A percentile compares a stretch with the other conserved stretches of the same genome.
Evolutionary conservation across 306 rosid species (phyloP).

Genomic region (Fragaria nilgerrensis): DNA sequence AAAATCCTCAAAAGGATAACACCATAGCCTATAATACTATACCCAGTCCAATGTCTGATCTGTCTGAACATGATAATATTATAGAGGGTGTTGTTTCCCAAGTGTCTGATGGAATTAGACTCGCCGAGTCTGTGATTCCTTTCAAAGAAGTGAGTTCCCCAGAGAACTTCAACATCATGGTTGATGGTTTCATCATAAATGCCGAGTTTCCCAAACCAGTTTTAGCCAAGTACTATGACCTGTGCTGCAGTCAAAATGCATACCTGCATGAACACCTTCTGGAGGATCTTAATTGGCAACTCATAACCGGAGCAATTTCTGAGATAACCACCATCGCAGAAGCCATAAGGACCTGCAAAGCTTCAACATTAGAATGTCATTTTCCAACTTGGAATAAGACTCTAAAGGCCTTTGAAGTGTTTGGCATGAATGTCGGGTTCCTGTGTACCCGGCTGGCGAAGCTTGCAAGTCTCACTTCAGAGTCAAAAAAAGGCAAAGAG

Average conservation of each 20-base stretch:
- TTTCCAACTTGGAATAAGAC: conserved; percentile 44
- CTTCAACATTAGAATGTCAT: conserved; percentile 26
- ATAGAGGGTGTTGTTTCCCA: conserved; percentile 21
- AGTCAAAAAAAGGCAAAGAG: conserved; percentile 29
- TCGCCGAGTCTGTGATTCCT: conserved; percentile 27
- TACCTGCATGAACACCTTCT: conserved; percentile 56
- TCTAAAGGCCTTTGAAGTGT: conserved; percentile 40
- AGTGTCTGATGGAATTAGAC: conserved; percentile 25
- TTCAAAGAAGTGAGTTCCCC: conserved; percentile 42
- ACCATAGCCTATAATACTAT: background rate
- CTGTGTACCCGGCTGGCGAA: conserved; percentile 38
- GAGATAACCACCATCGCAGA: conserved; percentile 55
- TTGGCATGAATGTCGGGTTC: conserved; percentile 55
- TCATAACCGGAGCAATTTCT: conserved; percentile 46
- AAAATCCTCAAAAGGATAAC: background rate
- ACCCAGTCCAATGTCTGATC: conserved; percentile 7
- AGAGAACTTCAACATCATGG: conserved; percentile 36
- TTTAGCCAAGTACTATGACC: conserved; percentile 44
- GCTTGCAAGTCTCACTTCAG: conserved; percentile 30
- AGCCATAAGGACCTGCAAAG: conserved; percentile 51
- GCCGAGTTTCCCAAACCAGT: conserved; percentile 37
- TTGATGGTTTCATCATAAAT: conserved; percentile 48
- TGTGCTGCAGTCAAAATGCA: conserved; percentile 49
- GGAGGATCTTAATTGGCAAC: conserved; percentile 47
- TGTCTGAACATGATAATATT: conserved; percentile 29